Conservation (phyloP, 2,329 filamentous ascomycete species). For the Colletotrichum gloeosporioides region DNA sequence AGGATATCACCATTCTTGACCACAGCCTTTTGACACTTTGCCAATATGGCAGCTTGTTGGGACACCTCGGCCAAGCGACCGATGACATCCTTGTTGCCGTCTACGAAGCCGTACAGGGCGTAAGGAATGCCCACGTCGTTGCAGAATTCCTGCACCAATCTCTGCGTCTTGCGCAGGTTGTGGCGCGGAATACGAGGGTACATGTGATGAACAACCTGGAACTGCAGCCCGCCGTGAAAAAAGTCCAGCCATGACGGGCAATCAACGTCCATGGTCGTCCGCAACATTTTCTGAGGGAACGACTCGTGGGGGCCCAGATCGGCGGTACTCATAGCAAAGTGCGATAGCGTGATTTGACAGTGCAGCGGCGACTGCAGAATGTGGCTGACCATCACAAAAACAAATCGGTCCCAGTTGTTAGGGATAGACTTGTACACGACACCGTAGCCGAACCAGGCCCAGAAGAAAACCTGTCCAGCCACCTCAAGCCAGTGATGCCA, state of each 20-base stretch:
- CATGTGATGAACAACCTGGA: constrained; percentile 87
- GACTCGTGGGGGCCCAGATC: constrained; percentile 85
- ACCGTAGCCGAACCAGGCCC: constrained; percentile 86
- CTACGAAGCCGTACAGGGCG: constrained; percentile 82
- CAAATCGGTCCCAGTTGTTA: constrained; percentile 69
- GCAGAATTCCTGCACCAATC: constrained; percentile 81
- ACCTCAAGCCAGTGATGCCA: constrained; percentile 88
- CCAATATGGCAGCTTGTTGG: constrained; percentile 77
- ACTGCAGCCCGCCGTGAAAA: constrained; percentile 87
- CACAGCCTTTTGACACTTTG: constrained; percentile 71
- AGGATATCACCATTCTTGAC: constrained; percentile 32
- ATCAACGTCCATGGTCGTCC: constrained; percentile 93
- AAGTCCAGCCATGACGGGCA: constrained; percentile 89
- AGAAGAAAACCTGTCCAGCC: constrained; percentile 79
- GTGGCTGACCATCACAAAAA: constrained; percentile 82
- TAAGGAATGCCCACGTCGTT: constrained; percentile 84
- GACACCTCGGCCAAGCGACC: constrained; percentile 78
- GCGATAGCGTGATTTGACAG: constrained; percentile 88
- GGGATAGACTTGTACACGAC: constrained; percentile 77
- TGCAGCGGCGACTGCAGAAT: constrained; percentile 82
- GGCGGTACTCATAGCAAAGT: constrained; percentile 92
- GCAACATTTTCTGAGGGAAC: constrained; percentile 88
- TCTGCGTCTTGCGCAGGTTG: constrained; percentile 78
- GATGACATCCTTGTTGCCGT: constrained; percentile 83
- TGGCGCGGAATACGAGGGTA: constrained; percentile 85